A percentile compares a stretch with the other conserved stretches of the same genome.
These are phyloP conservation scores for Neurospora sp. DNA, from an alignment of 495 filamentous ascomycete species.

Conservation along the genomic window DNA sequence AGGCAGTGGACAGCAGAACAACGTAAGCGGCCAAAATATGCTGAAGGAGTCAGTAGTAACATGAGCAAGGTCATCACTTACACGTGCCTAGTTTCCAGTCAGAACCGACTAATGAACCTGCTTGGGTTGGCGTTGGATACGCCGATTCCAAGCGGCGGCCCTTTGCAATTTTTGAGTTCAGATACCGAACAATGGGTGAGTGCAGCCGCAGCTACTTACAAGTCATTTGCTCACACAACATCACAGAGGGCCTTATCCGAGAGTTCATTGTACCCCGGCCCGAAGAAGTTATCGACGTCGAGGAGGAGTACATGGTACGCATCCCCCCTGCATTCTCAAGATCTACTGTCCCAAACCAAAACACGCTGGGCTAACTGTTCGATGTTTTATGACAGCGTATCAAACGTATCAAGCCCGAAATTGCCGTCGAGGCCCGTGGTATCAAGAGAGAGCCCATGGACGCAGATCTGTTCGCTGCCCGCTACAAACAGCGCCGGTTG, in stretches of 20 bases:
- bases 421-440: neutral
- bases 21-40: neutral
- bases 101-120: neutral
- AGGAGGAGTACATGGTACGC: neutral
- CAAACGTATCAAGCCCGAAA: neutral
- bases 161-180: slow-evolving; percentile 12
- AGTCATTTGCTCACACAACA: no score
- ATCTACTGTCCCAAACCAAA: neutral
- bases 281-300: neutral
- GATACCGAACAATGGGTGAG: slow-evolving; percentile 10
- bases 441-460: neutral
- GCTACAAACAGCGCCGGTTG: slow-evolving; percentile 4
- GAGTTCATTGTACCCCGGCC: neutral
- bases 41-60: no score
- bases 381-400: neutral
- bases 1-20: neutral
- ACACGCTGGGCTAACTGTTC: neutral
- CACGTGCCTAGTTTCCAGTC: neutral
- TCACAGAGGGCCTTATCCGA: slow-evolving; percentile 4
- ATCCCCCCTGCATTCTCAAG: neutral
- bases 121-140: neutral
- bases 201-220: no score
- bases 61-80: neutral
- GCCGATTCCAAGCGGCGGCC: slow-evolving; percentile 1
- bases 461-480: neutral